phyloP scores from a whole-genome alignment of 2,329 filamentous ascomycete genomes.

The Fusarium pseudoanthophilum region DNA sequence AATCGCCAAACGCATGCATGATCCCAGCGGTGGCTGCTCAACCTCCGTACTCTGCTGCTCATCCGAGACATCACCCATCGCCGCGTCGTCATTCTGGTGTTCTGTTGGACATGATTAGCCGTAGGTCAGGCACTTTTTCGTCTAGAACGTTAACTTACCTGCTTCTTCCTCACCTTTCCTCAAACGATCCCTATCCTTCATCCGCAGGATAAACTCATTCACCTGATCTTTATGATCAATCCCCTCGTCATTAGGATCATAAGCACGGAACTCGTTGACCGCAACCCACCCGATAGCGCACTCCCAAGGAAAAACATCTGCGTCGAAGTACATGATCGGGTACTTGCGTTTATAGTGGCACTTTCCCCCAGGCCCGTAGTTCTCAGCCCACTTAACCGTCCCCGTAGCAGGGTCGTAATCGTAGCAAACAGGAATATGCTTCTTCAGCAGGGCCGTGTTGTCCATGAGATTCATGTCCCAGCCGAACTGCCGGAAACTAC shows the following conservation, averaged over 20 bases:
- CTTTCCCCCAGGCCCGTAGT: accelerated
- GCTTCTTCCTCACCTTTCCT: background rate
- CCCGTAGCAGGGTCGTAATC: background rate
- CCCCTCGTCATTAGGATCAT: background rate
- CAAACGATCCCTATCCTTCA: background rate
- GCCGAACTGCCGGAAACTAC: background rate
- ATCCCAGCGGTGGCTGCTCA: background rate
- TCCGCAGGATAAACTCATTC: background rate
- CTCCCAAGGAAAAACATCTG: background rate
- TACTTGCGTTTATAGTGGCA: background rate
- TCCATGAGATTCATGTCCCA: background rate
- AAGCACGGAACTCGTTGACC: accelerated
- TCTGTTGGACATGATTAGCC: background rate
- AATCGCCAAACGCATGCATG: background rate
- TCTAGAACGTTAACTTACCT: background rate
- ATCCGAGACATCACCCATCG: accelerated
- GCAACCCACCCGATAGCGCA: accelerated
- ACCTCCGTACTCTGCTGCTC: background rate
- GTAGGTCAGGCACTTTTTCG: too few relatives aligned
- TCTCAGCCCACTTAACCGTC: background rate
- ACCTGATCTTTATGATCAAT: background rate
- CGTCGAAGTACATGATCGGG: accelerated
- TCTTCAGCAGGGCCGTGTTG: accelerated
- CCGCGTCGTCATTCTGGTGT: background rate
- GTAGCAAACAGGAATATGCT: background rate